Evolutionary conservation across 225 moss, liverwort and hornwort species (phyloP).

Genomic region (Sphagnum tenellum): DNA sequence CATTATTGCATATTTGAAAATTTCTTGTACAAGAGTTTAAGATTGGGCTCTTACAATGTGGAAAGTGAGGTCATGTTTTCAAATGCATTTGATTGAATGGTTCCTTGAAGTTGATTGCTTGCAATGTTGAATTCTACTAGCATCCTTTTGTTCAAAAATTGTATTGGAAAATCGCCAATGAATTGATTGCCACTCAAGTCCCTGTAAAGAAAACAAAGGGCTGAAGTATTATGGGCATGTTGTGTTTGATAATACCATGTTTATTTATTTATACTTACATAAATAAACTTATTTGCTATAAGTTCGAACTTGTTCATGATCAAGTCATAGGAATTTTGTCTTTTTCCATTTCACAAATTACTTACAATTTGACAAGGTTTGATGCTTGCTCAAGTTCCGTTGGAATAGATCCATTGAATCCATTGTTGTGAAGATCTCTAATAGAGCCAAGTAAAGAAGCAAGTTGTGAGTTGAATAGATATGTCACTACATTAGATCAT

Average conservation of each 20-base stretch:
- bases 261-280: conserved; percentile 1
- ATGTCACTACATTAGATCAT: neutral
- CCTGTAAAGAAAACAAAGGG: conserved; percentile 2
- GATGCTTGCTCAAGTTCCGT: conserved; percentile 4
- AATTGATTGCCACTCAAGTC: conserved; percentile 19
- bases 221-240: neutral
- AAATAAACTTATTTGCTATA: conserved; percentile 1
- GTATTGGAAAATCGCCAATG: conserved; percentile 10
- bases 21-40: neutral
- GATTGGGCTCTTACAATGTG: conserved; percentile 10
- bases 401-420: conserved; percentile 14
- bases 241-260: neutral
- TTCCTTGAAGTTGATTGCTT: conserved; percentile 7
- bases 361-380: conserved; percentile 5
- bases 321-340: neutral
- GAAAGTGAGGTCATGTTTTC: conserved; percentile 12
- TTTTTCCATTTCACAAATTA: neutral
- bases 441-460: neutral
- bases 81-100: conserved; percentile 3
- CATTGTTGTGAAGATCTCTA: conserved; percentile 15
- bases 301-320: neutral
- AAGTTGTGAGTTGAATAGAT: neutral
- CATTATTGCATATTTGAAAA: neutral
- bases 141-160: conserved; percentile 12
- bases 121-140: conserved; percentile 9